A percentile compares a stretch with the other conserved stretches of the same genome.
These are phyloP conservation scores for Lepidium sativum DNA, from an alignment of 345 rosid species.

Conservation along the genomic window DNA sequence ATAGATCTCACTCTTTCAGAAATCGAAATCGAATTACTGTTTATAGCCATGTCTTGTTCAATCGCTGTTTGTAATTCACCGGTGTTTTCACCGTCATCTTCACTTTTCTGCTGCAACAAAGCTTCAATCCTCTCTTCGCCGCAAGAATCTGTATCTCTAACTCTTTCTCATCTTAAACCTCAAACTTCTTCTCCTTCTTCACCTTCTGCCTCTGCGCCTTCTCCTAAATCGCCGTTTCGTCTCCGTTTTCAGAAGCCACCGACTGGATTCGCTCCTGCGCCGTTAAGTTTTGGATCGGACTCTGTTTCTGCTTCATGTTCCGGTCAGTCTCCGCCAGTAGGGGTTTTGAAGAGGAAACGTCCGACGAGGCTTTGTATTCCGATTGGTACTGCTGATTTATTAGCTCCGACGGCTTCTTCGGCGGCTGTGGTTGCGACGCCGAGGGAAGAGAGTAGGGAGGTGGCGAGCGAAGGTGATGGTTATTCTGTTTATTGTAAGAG, in stretches of 20 bases:
- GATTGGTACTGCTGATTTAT: constrained; percentile 26
- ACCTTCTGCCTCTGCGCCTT: constrained; percentile 39
- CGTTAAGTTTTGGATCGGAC: constrained; percentile 20
- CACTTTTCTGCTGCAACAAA: constrained; percentile 57
- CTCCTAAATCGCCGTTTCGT: constrained; percentile 66
- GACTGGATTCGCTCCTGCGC: constrained; percentile 25
- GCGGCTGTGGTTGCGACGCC: constrained; percentile 25
- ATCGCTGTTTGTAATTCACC: constrained; percentile 70
- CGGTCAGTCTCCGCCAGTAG: constrained; percentile 20
- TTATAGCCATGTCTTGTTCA: constrained; percentile 50
- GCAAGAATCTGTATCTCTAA: constrained; percentile 30
- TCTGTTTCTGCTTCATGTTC: constrained; percentile 14
- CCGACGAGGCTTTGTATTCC: constrained; percentile 72
- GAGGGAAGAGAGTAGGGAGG: constrained; percentile 28
- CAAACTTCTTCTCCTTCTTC: constrained; percentile 34
- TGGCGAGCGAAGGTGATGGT: constrained; percentile 51
- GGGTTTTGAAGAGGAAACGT: constrained; percentile 66
- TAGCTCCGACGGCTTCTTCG: constrained; percentile 10
- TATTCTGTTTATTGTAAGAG: constrained; percentile 76
- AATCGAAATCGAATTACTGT: neutral
- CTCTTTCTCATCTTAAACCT: constrained; percentile 44
- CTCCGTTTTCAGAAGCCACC: constrained; percentile 55
- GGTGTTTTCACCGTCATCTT: constrained; percentile 69
- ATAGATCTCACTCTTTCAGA: neutral
- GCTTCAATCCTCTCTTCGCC: constrained; percentile 31